These are phyloP conservation scores for Xanthoceras sorbifolium DNA, from an alignment of 345 rosid species.

Conservation along the genomic window DNA sequence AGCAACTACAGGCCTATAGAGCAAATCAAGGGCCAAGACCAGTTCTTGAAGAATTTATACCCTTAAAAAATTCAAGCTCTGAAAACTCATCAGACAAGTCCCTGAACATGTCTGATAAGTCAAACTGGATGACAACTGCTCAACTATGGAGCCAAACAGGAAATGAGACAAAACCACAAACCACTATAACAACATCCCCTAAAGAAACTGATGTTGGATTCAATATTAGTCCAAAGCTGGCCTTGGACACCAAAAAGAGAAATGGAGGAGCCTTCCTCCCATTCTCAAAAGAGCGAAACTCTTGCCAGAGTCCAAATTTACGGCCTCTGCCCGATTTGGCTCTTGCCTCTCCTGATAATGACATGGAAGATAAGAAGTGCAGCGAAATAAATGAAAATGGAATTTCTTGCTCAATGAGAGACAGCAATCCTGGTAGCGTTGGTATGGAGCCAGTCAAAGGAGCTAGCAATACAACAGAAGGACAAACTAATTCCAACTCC, in stretches of 20 bases:
- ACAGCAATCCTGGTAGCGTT: slow-evolving; percentile 32
- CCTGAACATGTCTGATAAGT: slow-evolving; percentile 48
- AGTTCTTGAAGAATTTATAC: slow-evolving; percentile 94
- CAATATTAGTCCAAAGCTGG: slow-evolving; percentile 58
- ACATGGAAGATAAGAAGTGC: slow-evolving; percentile 56
- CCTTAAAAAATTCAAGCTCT: slow-evolving; percentile 57
- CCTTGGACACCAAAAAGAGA: slow-evolving; percentile 63
- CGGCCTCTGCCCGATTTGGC: slow-evolving; percentile 62
- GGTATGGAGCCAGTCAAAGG: slow-evolving; percentile 42
- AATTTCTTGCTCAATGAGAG: slow-evolving; percentile 38
- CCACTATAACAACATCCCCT: slow-evolving; percentile 28
- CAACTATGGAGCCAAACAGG: slow-evolving; percentile 91
- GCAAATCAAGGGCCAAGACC: slow-evolving; percentile 64
- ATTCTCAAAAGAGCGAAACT: slow-evolving; percentile 71
- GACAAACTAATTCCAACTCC: slow-evolving; percentile 31
- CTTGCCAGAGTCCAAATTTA: slow-evolving; percentile 39
- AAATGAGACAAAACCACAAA: slow-evolving; percentile 45
- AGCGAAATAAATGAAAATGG: slow-evolving; percentile 40
- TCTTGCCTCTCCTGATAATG: slow-evolving; percentile 47
- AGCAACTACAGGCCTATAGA: slow-evolving; percentile 70
- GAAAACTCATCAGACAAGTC: slow-evolving; percentile 45
- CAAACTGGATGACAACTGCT: slow-evolving; percentile 90
- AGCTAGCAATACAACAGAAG: slow-evolving; percentile 34
- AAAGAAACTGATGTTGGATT: slow-evolving; percentile 56
- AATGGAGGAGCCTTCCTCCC: slow-evolving; percentile 94